Base-by-base conservation (phyloP, 1,139 yeast species). In the Suhomyces choctaworum region DNA sequence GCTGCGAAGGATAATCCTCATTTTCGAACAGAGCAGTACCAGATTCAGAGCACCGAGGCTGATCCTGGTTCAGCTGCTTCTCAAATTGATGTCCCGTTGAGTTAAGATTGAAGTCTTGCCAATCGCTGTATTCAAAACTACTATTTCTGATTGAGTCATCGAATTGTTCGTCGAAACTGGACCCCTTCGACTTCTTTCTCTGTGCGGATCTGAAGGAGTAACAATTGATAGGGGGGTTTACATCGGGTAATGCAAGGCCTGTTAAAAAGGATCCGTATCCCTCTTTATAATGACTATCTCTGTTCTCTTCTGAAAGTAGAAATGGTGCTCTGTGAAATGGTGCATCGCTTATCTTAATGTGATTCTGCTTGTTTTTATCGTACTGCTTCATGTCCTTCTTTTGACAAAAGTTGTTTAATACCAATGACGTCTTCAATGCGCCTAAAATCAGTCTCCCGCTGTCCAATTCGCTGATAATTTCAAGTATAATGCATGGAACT, bases 301-400 rank as follows among this genome's bases (percentile, higher is more conserved):
- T 67, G 16, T 49, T 45, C 13, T 73, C 70, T 9, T 68, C 70
- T 7, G 74, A 73, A 12, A 90, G 58, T 23, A 90, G 56, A 52
- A 88, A 89, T 0, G 95, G 82, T 15, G 80, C 66, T 35, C 98
- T 63, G 47, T 86, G 94, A 46, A 78, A 88, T 0, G 96, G 90
- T 0, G 87, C 85, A 63, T 92, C 98, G 50, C 86, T 85, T 9
- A 66, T 48, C 16, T 76, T 64, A 2, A 89, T 64, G 55, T 86
- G 95, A 5, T 67, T 66, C 39, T 82, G 82, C 55, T 89, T 96
- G 13, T 61, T 53, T 8, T 55, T 55, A 38, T 78, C 61, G 29
- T 73, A 74, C 7, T 66, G 66, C 1, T 57, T 55, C 51, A 72
- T 75, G 32, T 79, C 65, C 6, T 69, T 61, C 40, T 77, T 76